Conservation (phyloP, 441 rosid species). For the Melastoma candidum region DNA sequence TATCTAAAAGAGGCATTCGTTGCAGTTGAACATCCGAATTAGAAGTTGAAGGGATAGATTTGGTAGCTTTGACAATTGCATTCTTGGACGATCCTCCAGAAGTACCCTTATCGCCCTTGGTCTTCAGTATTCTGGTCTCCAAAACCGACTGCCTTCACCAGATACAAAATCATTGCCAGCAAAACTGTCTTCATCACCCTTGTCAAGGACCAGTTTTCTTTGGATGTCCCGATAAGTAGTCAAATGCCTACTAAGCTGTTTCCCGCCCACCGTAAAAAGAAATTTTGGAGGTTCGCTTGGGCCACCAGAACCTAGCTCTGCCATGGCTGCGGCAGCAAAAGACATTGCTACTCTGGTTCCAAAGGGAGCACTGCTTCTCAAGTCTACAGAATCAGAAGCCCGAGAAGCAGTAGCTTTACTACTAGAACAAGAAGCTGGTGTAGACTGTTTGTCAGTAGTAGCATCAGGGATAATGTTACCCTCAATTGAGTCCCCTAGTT, state of each 20-base stretch:
- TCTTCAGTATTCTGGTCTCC: conserved; percentile 90
- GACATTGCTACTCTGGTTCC: conserved; percentile 95
- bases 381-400: conserved; percentile 70
- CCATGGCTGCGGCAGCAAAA: conserved; percentile 99
- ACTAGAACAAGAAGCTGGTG: conserved; percentile 77
- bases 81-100: conserved; percentile 41
- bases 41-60: conserved; percentile 41
- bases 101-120: conserved; percentile 56
- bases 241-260: conserved; percentile 88
- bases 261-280: conserved; percentile 80
- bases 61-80: conserved; percentile 42
- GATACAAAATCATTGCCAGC: conserved; percentile 73
- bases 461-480: conserved; percentile 40
- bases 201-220: conserved; percentile 78
- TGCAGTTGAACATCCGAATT: conserved; percentile 43
- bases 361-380: conserved; percentile 58
- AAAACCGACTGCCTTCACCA: conserved; percentile 87
- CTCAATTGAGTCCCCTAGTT: conserved; percentile 77
- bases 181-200: conserved; percentile 90
- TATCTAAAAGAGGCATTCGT: conserved; percentile 70
- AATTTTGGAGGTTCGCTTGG: conserved; percentile 76
- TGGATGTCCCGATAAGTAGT: conserved; percentile 98
- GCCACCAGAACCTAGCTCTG: conserved; percentile 87
- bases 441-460: conserved; percentile 47
- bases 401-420: conserved; percentile 59